Base-by-base conservation (phyloP, 257 asterid genomes). In the Solanum paucissectum region DNA sequence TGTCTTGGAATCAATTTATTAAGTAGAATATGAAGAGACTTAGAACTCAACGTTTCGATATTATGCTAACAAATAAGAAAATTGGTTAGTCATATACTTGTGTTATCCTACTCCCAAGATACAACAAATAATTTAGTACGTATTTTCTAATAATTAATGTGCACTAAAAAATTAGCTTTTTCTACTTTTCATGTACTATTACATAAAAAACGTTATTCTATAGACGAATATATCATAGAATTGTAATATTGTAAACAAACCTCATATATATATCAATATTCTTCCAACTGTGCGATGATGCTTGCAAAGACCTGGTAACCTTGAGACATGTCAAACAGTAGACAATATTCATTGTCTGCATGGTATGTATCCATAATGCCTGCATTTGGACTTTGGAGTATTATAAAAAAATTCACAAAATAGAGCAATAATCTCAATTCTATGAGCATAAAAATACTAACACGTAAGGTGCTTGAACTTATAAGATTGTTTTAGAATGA, bases 281-380 rank as follows among this genome's bases (percentile, higher is more conserved):
- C 96, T 93, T 97, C 98, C 87, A 97, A 87, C 93, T 94, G 98
- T 0, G 96, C 87, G 27, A 97, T 92, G 89, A 97, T 89, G 72
- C 97, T 93, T 83, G 90, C 94, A 85, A 97, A 97, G 87, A 97
- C 98, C 18, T 89, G 88, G 87, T 95, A 95, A 71, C 99, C 99
- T 86, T 95, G 97, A 93, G 93, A 91, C 98, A 97, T 95, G 90
- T 97, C 99, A 3, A 96, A 89, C 14, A 97, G 92, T 79, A 95
- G 96, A 93, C 99, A 97, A 75, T 95, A 94, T 93, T 97, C 99
- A 69, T 97, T 95, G 90, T 93, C 93, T 29, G 98, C 98, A 91
- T 97, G 99, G 92, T 95, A 97, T 33, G 99, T 97, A 10, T 96
- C 97, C 99, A 95, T 94, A 77, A 97, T 88, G 75, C 99, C 99